Evolutionary conservation across 257 asterid genomes (phyloP).

Genomic region (Knoxia roxburghii): DNA sequence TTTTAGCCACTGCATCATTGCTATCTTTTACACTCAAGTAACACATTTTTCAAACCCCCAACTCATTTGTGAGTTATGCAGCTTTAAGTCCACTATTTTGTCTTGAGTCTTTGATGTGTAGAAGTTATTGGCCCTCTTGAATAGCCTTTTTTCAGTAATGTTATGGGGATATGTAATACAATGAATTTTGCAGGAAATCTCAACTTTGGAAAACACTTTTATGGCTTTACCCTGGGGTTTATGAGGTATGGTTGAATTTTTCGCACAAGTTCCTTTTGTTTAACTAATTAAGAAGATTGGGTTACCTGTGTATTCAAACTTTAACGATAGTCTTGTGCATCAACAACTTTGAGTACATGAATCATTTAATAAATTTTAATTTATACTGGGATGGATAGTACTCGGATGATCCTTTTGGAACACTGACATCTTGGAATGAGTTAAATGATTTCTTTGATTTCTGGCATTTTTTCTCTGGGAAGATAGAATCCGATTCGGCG

Average conservation of each 20-base stretch:
- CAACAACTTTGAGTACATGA: neutral
- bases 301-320: neutral
- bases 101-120: neutral
- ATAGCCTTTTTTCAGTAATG: neutral
- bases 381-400: neutral
- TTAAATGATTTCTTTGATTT: neutral
- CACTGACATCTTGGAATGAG: neutral
- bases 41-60: neutral
- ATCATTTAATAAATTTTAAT: neutral
- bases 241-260: conserved; percentile 52
- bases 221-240: conserved; percentile 97
- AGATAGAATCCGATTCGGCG: no score
- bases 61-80: no score
- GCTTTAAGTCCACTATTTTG: neutral
- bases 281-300: neutral
- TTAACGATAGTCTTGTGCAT: neutral
- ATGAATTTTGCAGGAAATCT: conserved; percentile 44
- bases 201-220: conserved; percentile 58
- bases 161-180: neutral
- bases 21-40: neutral
- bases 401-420: neutral
- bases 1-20: neutral
- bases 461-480: neutral
- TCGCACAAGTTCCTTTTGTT: neutral
- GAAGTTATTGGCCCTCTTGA: neutral